phyloP scores from a whole-genome alignment of 495 filamentous ascomycete species.

The Pseudoneurospora amorphoporcata region DNA sequence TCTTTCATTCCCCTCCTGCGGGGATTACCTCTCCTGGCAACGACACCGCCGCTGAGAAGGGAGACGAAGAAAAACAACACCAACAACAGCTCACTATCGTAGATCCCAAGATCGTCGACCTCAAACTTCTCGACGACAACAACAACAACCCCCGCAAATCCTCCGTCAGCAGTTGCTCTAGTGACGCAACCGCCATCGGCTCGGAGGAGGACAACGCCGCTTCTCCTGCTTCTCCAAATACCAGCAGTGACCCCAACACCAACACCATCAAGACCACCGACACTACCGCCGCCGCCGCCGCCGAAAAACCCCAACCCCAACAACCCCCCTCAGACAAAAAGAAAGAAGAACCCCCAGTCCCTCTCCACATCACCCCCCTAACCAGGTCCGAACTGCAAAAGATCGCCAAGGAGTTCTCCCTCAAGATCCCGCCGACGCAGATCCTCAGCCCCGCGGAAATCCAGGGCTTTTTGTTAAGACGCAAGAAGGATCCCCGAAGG shows the following conservation, averaged over 20 bases:
- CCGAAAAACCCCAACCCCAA: not conserved
- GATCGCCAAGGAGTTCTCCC: slow-evolving; percentile 36
- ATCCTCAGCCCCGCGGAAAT: slow-evolving; percentile 59
- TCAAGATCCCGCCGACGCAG: slow-evolving; percentile 33
- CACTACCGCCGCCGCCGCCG: not conserved
- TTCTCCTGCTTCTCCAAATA: not conserved
- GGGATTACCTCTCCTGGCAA: not conserved
- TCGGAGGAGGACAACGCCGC: not conserved
- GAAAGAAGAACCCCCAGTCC: not conserved
- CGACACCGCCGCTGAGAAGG: not conserved
- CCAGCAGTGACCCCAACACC: not conserved
- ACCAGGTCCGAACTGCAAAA: slow-evolving; percentile 20
- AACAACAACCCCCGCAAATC: not conserved
- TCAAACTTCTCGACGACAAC: not conserved
- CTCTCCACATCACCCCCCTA: not conserved
- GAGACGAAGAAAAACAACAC: not conserved
- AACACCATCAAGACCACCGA: not conserved
- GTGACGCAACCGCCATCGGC: slow-evolving; percentile 6
- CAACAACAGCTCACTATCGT: not conserved
- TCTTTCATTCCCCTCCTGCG: not conserved
- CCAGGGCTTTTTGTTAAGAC: slow-evolving; percentile 56
- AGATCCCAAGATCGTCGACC: not conserved
- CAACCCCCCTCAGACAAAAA: not conserved
- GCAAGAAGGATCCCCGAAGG: slow-evolving; percentile 49
- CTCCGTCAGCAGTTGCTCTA: not conserved